Base-by-base conservation (phyloP, 352 stramenopile species). In the Phytophthora macrochlamydospora region DNA sequence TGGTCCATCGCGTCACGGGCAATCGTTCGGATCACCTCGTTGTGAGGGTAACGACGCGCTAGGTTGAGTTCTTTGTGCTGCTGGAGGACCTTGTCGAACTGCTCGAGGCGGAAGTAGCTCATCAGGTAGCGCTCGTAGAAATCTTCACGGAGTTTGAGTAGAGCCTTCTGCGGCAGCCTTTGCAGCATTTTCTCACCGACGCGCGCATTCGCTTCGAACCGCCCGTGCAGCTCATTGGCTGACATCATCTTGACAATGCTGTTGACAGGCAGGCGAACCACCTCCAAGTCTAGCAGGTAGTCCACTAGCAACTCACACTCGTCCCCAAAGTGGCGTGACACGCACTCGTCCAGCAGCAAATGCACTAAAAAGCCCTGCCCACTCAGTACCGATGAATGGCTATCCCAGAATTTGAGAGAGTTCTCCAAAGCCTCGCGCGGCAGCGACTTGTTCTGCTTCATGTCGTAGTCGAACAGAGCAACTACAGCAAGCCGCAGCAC, bases 331-430 rank as follows among this genome's bases (percentile, higher is more conserved):
- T 73, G 35, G 14, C 55, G 59, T 7, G 67, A 45, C 14, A 83
- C 24, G 43, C 73, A 83, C 30, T 81, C 50, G 24, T 78, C 73
- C 6, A 87, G 51, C 7, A 87, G 43, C 55, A 87, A 38, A 30
- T 81, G 71, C 35, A 85, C 57, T n/a, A 87, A 60, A 60, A 87
- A 87, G 2, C 63, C 74, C 31, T 79, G 75, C 18, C 60, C 71
- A 44, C 42, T 58, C 14, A 87, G 58, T 28, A 87, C 76, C 28
- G 59, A 67, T 32, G 73, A 55, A 30, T 62, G 67, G 6, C 67
- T 48, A 46, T 62, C 53, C 78, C 75, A 87, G 29, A 85, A 75
- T 5, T 60, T 51, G 7, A 87, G 53, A 18, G 76, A 74, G 52
- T 57, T 67, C 51, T 73, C 52, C 18, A 85, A 35, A 1, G 73